Conservation (phyloP, 2,329 filamentous ascomycete species). For the Epichloe scottii region DNA sequence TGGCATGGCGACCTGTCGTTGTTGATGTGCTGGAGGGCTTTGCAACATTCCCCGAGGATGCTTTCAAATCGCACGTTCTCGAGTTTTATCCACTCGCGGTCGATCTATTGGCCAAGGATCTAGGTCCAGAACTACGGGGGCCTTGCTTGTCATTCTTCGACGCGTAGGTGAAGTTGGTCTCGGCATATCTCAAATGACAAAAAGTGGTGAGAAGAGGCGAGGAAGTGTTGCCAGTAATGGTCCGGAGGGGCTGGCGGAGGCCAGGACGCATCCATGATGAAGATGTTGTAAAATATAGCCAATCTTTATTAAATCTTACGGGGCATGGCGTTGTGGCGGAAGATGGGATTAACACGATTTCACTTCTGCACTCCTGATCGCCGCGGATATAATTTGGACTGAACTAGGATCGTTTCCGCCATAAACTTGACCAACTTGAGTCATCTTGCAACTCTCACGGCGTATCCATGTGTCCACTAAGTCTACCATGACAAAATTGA, state of each 20-base stretch:
- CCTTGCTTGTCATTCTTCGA: slow-evolving; percentile 64
- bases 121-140: slow-evolving; percentile 65
- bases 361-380: slow-evolving; percentile 6
- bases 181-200: slow-evolving; percentile 40
- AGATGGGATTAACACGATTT: slow-evolving; percentile 12
- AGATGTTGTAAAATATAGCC: slow-evolving; percentile 18
- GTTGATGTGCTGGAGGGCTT: slow-evolving; percentile 95
- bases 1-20: slow-evolving; percentile 93
- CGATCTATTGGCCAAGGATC: slow-evolving; percentile 69
- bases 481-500: no score
- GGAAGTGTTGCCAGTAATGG: slow-evolving; percentile 27
- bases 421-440: background rate
- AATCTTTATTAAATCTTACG: slow-evolving; percentile 4
- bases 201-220: slow-evolving; percentile 21
- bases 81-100: slow-evolving; percentile 81
- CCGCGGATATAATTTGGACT: no score
- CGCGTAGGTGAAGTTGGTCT: slow-evolving; percentile 70
- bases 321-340: slow-evolving; percentile 18
- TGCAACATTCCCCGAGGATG: slow-evolving; percentile 64
- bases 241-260: slow-evolving; percentile 16
- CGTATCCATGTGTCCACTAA: no score
- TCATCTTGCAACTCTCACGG: no score
- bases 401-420: no score
- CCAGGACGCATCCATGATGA: slow-evolving; percentile 22
- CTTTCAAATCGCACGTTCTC: slow-evolving; percentile 67